Evolutionary conservation across 306 rosid species (phyloP), one percentile per base, ranked within the genome.

Genomic region (Rosa lucieae): DNA sequence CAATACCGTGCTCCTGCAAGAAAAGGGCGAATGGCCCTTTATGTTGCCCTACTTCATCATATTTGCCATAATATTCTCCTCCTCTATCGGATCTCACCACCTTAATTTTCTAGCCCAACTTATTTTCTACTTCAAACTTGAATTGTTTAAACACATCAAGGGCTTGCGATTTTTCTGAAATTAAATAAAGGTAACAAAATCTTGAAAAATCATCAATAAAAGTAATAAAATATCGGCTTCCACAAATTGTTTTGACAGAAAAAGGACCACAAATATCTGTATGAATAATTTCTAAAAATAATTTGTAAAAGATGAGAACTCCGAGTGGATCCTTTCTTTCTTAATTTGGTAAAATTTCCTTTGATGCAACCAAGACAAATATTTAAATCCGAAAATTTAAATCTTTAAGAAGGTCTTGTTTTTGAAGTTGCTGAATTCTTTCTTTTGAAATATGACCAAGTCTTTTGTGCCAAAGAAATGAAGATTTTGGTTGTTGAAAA

Each of bases 81-180:
- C 49, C 72, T 6, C 72, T 2, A 43, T 67, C 49, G 3, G 72
- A 67, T 35, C 72, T 67, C 13, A 67, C 72, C 5, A 39, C 8
- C 5, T 73, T 73, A 35, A 73, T 23, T 32, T 10, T 3, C n/a
- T 8, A 11, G 2, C 18, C 42, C 0, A 53, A 39, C 13, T 74
- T 47, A n/a, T 39, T 74, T 10, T 74, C 67, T 15, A 74, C 67
- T 7, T 74, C 52, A 17, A 52, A 29, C 1, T 74, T 74, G 43
- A 37, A 74, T 10, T n/a, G 2, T 40, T 74, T 74, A 15, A 74
- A 74, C 5, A n/a, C 5, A 11, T 56, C 51, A 39, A 74, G 21
- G 4, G 14, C 49, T 12, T 37, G 8, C 1, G 61, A 14, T n/a
- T 74, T 74, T 8, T 53, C 15, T 10, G 66, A 58, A 26, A 74